Percentiles rank a stretch among this genome's conserved stretches.
Evolutionary conservation across 352 stramenopile species (phyloP).

Genomic region (Pythium aristosporum): DNA sequence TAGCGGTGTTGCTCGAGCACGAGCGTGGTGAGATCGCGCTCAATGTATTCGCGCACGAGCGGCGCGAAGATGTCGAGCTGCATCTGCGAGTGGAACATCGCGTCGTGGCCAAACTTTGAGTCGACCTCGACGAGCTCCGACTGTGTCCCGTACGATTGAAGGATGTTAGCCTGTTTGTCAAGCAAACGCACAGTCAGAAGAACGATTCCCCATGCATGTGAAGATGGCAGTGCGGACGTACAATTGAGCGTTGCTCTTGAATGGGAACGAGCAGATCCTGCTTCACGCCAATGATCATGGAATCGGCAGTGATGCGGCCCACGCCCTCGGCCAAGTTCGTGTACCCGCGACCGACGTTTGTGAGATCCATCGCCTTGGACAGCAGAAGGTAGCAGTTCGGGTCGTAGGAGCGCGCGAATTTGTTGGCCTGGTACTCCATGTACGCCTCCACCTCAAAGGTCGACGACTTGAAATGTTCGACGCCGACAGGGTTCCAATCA

Average conservation of each 20-base stretch:
- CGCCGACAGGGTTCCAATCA: conserved; percentile 80
- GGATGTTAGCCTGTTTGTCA: conserved; percentile 49
- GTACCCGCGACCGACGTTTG: conserved; percentile 68
- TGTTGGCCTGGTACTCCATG: conserved; percentile 88
- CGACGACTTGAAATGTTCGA: conserved; percentile 64
- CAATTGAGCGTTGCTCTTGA: conserved; percentile 75
- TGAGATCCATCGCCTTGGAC: conserved; percentile 88
- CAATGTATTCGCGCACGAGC: conserved; percentile 67
- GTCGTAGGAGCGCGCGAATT: conserved; percentile 84
- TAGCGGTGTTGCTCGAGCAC: conserved; percentile 77
- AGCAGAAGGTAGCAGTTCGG: conserved; percentile 89
- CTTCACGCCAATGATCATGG: conserved; percentile 78
- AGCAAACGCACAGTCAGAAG: not conserved
- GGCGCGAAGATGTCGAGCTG: conserved; percentile 74
- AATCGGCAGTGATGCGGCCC: conserved; percentile 62
- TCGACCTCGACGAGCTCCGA: conserved; percentile 71
- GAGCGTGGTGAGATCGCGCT: conserved; percentile 58
- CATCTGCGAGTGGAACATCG: conserved; percentile 86
- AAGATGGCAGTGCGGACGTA: conserved; percentile 16
- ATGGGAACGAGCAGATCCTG: conserved; percentile 86
- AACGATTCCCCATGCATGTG: not conserved
- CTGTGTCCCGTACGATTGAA: conserved; percentile 73
- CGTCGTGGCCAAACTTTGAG: conserved; percentile 86
- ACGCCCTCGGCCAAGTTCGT: conserved; percentile 73
- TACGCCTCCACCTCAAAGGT: conserved; percentile 90